Base-by-base conservation (phyloP, 371 early-diverging fungal species). In the Capillidium rhysosporum region DNA sequence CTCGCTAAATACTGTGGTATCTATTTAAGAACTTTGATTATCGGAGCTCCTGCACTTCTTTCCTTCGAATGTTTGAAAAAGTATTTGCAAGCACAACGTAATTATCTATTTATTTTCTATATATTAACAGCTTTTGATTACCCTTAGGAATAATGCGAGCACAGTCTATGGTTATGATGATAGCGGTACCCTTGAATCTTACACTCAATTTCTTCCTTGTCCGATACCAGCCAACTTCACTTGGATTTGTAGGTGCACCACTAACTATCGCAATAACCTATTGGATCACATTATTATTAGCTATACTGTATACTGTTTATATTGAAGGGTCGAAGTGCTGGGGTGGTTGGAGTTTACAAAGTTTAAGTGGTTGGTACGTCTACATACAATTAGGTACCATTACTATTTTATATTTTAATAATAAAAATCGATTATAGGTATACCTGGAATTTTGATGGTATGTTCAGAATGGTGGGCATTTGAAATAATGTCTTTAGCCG, bases 181-280 rank as follows among this genome's bases (percentile, higher is more conserved):
- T 84, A 24, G 78, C 76, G 7, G 63, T 81, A 2, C 88, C 88
- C 18, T 49, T 87, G 55, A 89, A 89, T 61, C 63, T 84, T 1
- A 54, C 77, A 21, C 62, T 80, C 56, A 89, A 82, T 63, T 88
- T 80, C 45, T 30, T 64, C 7, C 63, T 89, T 20, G 88, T 89
- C 23, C 85, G 79, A 72, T 72, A 75, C 40, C 64, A 67, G 18
- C 71, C 76, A n/a, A 60, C 76, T n/a, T 62, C 69, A 2, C 56
- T 89, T 30, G 92, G 92, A 5, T 82, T 77, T 51, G 75, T 81
- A 47, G 92, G 94, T 26, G 86, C 90, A 0, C 89, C 92, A 0
- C 56, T 86, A 5, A 91, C 87, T 12, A 81, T 80, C 0, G 66
- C 75, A 14, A 58, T 82, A 38, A 81, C 82, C 18, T 81, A 85